Evolutionary conservation across 352 stramenopile species (phyloP), one percentile per base, ranked within the genome.

Genomic region (Pythium chondricola): DNA sequence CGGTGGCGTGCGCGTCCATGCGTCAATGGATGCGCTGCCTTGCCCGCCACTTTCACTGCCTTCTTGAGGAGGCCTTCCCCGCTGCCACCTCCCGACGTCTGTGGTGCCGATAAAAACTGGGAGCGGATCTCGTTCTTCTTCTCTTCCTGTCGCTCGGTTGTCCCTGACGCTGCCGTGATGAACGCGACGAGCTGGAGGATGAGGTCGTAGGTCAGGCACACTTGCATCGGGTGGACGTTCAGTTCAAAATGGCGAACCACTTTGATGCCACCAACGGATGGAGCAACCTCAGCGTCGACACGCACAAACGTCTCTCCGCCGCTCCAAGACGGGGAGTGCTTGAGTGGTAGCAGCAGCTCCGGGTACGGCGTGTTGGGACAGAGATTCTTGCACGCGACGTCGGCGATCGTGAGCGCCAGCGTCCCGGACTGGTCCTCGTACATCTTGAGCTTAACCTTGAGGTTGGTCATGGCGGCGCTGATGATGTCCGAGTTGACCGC

Each of bases 181-280:
- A 89, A 91, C 1, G 60, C 42, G 4, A 85, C 52, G 21, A 91
- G 51, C 36, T 90, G 79, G 16, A 87, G 52, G 25, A 94, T 79
- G 11, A 87, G 63, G 24, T 91, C 77, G 14, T 90, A 78, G 2
- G 82, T 88, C 36, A 94, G 63, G 43, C 78, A 91, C 25, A 94
- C 69, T 56, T 94, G 78, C n/a, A 94, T 69, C 4, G 83, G 83
- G 36, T 89, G 78, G 2, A 91, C 71, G 27, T 94, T 94, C 24
- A 94, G 56, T 58, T 92, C 80, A 54, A 92, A 90, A 65, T 91
- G 83, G 32, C 88, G 71, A 9, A 93, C 64, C 24, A 93, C 47
- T 16, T 70, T 82, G 27, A 81, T 74, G 1, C 61, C 72, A 24
- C 61, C 54, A 2, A 86, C 65, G 9, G 82, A 75, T 26, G 73